Evolutionary conservation across 2,329 filamentous ascomycete species (phyloP).

Genomic region (Colletotrichum lentis): DNA sequence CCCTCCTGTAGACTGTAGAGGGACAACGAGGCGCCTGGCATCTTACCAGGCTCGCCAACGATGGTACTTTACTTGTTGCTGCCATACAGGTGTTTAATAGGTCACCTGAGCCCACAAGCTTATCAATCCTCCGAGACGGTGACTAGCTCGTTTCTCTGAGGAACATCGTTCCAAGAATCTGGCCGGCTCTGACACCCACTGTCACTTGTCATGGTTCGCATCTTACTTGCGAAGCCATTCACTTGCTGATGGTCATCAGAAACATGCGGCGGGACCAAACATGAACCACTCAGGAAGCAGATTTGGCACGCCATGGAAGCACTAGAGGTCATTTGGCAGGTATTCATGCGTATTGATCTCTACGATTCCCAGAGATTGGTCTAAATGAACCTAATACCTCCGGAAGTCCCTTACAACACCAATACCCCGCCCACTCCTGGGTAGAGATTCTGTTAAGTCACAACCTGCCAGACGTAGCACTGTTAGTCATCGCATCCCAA

Average conservation of each 20-base stretch:
- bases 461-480: constrained; percentile 6
- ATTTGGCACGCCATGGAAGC: not conserved
- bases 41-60: not conserved
- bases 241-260: not conserved
- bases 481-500: constrained; percentile 1
- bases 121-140: constrained; percentile 15
- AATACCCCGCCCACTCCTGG: too few relatives aligned
- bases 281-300: not conserved
- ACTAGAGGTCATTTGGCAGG: not conserved
- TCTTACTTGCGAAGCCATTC: not conserved
- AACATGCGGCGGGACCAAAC: not conserved
- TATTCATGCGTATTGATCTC: constrained; percentile 24
- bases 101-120: constrained; percentile 11
- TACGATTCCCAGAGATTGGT: constrained; percentile 12
- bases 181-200: not conserved
- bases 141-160: constrained; percentile 10
- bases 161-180: not conserved
- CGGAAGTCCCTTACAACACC: not conserved
- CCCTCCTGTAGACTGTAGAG: too few relatives aligned
- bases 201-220: not conserved
- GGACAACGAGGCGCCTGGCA: too few relatives aligned
- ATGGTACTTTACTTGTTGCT: not conserved
- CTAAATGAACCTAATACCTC: constrained; percentile 24
- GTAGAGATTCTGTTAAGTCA: constrained; percentile 34
- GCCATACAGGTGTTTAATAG: not conserved